Percentiles rank a stretch among this genome's conserved stretches.
phyloP scores from a whole-genome alignment of 2,329 filamentous ascomycete genomes.

The Tympanopsis confertula region DNA sequence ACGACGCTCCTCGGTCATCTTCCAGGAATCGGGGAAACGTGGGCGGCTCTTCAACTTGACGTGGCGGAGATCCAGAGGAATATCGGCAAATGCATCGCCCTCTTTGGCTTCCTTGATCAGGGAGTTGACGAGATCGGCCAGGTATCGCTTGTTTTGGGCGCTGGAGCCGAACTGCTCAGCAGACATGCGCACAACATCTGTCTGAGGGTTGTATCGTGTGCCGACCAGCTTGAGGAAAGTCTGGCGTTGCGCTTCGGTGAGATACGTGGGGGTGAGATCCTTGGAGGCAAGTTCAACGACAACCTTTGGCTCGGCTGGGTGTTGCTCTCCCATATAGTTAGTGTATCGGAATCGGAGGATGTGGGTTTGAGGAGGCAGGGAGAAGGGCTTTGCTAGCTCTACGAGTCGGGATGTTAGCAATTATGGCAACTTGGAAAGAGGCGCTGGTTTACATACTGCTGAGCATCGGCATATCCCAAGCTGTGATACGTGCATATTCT shows the following conservation, averaged over 20 bases:
- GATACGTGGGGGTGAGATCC: constrained; percentile 43
- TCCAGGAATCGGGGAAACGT: constrained; percentile 74
- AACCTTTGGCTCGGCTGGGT: constrained; percentile 86
- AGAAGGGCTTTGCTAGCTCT: constrained; percentile 79
- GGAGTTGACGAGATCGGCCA: constrained; percentile 65
- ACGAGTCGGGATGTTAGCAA: constrained; percentile 7
- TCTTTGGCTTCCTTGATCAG: constrained; percentile 66
- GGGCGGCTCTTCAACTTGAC: constrained; percentile 57
- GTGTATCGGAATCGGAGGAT: constrained; percentile 93
- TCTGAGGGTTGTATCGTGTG: constrained; percentile 75
- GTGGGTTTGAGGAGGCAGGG: constrained; percentile 52
- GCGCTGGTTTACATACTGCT: constrained; percentile 54
- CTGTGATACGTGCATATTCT: constrained; percentile 75
- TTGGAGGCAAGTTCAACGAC: constrained; percentile 75
- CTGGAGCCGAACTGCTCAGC: constrained; percentile 80
- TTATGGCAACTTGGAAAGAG: constrained; percentile 4
- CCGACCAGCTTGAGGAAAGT: constrained; percentile 87
- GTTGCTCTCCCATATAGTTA: constrained; percentile 85
- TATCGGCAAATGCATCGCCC: constrained; percentile 71
- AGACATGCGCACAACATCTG: constrained; percentile 74
- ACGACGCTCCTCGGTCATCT: constrained; percentile 59
- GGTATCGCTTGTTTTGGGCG: constrained; percentile 93
- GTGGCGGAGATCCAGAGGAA: constrained; percentile 82
- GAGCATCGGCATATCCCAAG: constrained; percentile 92
- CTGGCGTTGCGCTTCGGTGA: constrained; percentile 54